Evolutionary conservation across 2,329 filamentous ascomycete genomes (phyloP).

Genomic region (Clonostachys rosea): DNA sequence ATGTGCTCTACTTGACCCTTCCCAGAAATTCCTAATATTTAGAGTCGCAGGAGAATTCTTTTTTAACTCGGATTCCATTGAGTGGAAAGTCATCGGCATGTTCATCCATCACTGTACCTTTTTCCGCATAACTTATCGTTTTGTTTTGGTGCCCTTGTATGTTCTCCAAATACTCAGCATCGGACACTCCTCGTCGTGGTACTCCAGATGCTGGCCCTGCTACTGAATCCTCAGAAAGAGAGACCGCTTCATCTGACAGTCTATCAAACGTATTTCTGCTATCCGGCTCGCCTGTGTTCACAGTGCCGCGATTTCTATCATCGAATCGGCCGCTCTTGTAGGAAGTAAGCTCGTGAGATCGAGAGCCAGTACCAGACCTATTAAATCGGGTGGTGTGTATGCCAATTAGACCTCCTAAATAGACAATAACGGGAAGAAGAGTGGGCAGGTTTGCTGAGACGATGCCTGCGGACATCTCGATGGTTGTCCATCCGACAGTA

Average conservation of each 20-base stretch:
- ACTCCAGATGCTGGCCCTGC: too few species aligned
- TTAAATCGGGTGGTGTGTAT: constrained; percentile 29
- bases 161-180: constrained; percentile 15
- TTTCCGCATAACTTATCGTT: constrained; percentile 20
- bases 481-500: constrained; percentile 39
- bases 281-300: background rate
- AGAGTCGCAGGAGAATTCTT: constrained; percentile 14
- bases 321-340: constrained; percentile 1
- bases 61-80: constrained; percentile 30
- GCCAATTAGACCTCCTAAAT: constrained; percentile 13
- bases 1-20: too few species aligned
- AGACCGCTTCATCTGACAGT: constrained; percentile 16
- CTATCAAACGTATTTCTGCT: constrained; percentile 17
- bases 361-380: constrained; percentile 3
- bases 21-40: too few species aligned
- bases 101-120: constrained; percentile 14
- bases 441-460: constrained; percentile 49
- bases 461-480: constrained; percentile 45
- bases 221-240: too few species aligned
- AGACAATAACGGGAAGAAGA: constrained; percentile 36
- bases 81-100: constrained; percentile 30
- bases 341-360: background rate
- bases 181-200: background rate
- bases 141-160: constrained; percentile 20
- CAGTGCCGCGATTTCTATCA: constrained; percentile 3